phyloP scores from a whole-genome alignment of 176 grass and related monocot genomes.

The Zoysia pacifica region DNA sequence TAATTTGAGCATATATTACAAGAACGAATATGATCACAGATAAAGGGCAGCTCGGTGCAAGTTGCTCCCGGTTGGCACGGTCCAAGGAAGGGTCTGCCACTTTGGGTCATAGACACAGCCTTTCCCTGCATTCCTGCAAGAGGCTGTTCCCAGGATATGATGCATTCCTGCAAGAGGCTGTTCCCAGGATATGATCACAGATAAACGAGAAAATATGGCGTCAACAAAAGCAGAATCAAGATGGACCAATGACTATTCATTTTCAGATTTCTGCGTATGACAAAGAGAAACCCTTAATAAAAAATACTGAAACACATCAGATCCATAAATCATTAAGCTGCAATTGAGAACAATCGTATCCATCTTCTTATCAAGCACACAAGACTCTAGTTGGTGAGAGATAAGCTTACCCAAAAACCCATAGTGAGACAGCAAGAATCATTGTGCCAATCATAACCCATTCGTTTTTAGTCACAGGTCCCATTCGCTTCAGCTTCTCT shows the following conservation, averaged over 20 bases:
- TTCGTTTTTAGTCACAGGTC: conserved; percentile 79
- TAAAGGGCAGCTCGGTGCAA: neutral
- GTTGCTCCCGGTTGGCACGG: too few species aligned
- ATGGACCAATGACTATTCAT: neutral
- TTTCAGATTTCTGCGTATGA: neutral
- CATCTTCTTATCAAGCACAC: neutral
- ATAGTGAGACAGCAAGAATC: conserved; percentile 75
- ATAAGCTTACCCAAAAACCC: conserved; percentile 74
- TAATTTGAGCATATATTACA: neutral
- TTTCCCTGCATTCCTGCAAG: too few species aligned
- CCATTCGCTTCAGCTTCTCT: conserved; percentile 69
- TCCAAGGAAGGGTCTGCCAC: too few species aligned
- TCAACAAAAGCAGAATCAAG: conserved; percentile 8
- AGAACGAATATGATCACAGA: neutral
- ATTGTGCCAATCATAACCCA: conserved; percentile 88
- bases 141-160: too few species aligned
- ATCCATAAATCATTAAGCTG: neutral
- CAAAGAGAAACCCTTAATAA: conserved; percentile 5
- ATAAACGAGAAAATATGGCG: neutral
- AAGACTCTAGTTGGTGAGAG: neutral
- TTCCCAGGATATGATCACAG: neutral
- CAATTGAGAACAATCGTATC: neutral
- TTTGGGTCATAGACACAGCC: too few species aligned
- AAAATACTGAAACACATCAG: neutral
- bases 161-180: too few species aligned